Conservation (phyloP, 805 yeast genomes). For the Huiozyma sinensis region DNA sequence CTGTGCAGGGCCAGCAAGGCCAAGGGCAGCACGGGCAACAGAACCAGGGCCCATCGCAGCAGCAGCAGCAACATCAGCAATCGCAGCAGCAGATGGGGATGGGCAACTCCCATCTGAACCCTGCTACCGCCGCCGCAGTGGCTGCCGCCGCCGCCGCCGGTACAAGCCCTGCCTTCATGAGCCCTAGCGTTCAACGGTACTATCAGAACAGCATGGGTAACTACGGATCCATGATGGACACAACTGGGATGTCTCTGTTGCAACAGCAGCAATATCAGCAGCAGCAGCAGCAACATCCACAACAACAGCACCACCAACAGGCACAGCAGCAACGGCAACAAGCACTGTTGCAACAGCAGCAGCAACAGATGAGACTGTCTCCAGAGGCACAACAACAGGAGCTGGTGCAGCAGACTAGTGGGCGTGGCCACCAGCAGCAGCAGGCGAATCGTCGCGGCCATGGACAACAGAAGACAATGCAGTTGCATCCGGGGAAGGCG, state of each 20-base stretch:
- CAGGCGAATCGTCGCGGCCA: background rate
- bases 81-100: slow-evolving; percentile 2
- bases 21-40: background rate
- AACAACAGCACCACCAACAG: slow-evolving; percentile 13
- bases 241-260: background rate
- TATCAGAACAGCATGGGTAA: slow-evolving; percentile 16
- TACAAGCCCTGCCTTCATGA: slow-evolving; percentile 4
- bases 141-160: background rate
- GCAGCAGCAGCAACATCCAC: slow-evolving; percentile 3
- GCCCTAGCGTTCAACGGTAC: slow-evolving; percentile 21
- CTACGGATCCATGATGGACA: slow-evolving; percentile 6
- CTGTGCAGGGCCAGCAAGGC: background rate
- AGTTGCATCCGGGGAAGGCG: slow-evolving; percentile 1
- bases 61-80: slow-evolving; percentile 6
- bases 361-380: background rate
- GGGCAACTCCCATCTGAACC: background rate
- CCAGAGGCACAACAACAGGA: background rate
- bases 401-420: slow-evolving; percentile 1
- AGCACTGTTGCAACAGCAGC: background rate
- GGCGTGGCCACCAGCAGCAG: background rate
- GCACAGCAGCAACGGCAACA: slow-evolving; percentile 6
- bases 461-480: background rate
- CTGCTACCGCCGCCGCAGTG: background rate
- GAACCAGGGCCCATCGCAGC: background rate
- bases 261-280: slow-evolving; percentile 5